Evolutionary conservation across 139 green algal genomes (phyloP), one percentile per base, ranked within the genome.

Genomic region (Deuterostichococcus epilithicus): DNA sequence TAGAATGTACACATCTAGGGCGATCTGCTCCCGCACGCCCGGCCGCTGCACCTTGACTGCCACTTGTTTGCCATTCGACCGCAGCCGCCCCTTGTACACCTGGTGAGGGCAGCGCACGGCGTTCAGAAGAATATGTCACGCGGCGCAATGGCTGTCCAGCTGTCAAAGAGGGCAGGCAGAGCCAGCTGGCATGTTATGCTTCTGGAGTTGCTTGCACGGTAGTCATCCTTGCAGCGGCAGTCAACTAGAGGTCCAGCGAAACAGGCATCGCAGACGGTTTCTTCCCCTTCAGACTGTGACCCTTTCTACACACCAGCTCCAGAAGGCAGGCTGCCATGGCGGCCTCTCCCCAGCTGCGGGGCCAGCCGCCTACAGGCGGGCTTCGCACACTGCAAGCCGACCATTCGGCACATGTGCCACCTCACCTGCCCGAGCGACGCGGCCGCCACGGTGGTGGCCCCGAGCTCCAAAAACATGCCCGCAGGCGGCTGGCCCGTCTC

Each of bases 41-140:
- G 93, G 93, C 10, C 93, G 85, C 85, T 97, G 93, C 74, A 97
- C 92, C 81, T 95, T 95, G 44, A 95, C 87, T 1, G 90, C 92
- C 39, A 94, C 91, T 69, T 85, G 76, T 33, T 44, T 33, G 5
- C 86, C 84, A 15, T 69, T 75, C 0, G 60, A 38, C 0, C 77
- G 65, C 78, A 93, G 72, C 30, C 32, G 34, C 0, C 68, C 90
- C 8, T 78, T 82, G 77, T 93, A 94, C 42, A 94, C 88, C 72
- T 90, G 85, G 1, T 28, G 10, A 23, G 5, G 39, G 13, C 33
- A 59, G n/a, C n/a, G n/a, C n/a, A n/a, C n/a, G n/a, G n/a, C n/a
- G n/a, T n/a, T n/a, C n/a, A n/a, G n/a, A n/a, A n/a, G n/a, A n/a
- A n/a, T n/a, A n/a, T n/a, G n/a, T n/a, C n/a, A n/a, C n/a, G n/a